Base-by-base conservation (phyloP, 257 asterid species). In the Nicotiana tabacum region DNA sequence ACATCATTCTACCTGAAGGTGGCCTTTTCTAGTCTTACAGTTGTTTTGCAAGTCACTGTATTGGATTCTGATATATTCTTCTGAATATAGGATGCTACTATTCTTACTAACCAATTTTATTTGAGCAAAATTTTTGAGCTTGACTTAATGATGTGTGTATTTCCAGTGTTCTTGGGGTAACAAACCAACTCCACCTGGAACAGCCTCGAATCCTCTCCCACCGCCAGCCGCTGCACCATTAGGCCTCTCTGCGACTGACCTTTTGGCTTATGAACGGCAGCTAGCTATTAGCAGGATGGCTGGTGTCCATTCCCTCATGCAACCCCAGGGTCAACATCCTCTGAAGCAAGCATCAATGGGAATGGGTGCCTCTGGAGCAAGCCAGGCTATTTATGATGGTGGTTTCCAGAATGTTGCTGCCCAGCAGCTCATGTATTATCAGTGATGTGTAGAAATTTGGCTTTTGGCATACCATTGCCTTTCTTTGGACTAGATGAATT, bases 121-220 rank as follows among this genome's bases (percentile, higher is more conserved):
- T 72, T 48, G 43, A 74, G 48, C 17, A 48, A 24, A 51, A 74
- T 13, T 3, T 27, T 15, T 27, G 51, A 27, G 80, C 43, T 74
- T 18, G 18, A 6, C 21, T 48, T 27, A 27, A 61, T 76, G 16
- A 27, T 32, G 3, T 51, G 46, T 51, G 64, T 51, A 61, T 9
- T 21, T 82, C 27, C 91, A 95, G 99, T 95, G 99, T 77, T 95
- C 97, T 13, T 95, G 99, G 99, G 99, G 99, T 30, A 95, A 87
- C 97, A 95, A 95, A 88, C 99, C 98, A 29, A 95, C 99, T 68
- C 97, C 98, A 83, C 87, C 94, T 0, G 99, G 99, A 81, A 94
- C 98, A 10, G 85, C 89, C 83, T 94, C 98, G 11, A 95, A 92
- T 84, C 99, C 99, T 1, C 98, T 93, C 37, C 98, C 98, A 10